phyloP scores from a whole-genome alignment of 2,329 filamentous ascomycete species.

The Fusarium torreyae region DNA sequence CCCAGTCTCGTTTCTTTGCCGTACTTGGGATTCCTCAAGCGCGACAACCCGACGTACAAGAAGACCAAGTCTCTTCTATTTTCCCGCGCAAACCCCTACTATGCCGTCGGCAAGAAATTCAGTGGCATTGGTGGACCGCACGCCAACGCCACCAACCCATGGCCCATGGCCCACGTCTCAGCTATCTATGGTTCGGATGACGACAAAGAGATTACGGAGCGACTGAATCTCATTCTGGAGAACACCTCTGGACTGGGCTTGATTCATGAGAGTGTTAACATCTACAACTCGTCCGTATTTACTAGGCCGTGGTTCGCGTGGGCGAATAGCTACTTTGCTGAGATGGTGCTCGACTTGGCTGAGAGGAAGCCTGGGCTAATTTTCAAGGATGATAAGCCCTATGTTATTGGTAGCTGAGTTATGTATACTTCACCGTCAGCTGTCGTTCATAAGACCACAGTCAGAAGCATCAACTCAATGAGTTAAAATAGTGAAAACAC shows the following conservation, averaged over 20 bases:
- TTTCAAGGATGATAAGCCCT: constrained; percentile 14
- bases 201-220: constrained; percentile 8
- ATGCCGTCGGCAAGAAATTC: constrained; percentile 18
- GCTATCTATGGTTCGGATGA: constrained; percentile 24
- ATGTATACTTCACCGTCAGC: no score
- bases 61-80: constrained; percentile 19
- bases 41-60: constrained; percentile 9
- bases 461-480: no score
- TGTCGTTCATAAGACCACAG: no score
- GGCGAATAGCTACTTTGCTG: constrained; percentile 31
- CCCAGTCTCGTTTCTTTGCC: constrained; percentile 21
- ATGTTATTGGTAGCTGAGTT: constrained; percentile 1
- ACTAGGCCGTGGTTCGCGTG: constrained; percentile 35
- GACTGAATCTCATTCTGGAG: constrained; percentile 18
- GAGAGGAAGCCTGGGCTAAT: constrained; percentile 29
- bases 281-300: constrained; percentile 20
- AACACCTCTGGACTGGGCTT: constrained; percentile 19
- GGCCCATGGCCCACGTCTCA: constrained; percentile 27
- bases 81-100: constrained; percentile 28
- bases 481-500: no score
- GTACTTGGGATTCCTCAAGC: constrained; percentile 27
- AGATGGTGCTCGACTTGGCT: constrained; percentile 22
- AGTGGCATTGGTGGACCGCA: constrained; percentile 26
- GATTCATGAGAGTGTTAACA: constrained; percentile 27
- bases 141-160: constrained; percentile 21